A percentile compares a stretch with the other conserved stretches of the same genome.
Conservation (phyloP, 306 rosid species). For the Begonia loranthoides region DNA sequence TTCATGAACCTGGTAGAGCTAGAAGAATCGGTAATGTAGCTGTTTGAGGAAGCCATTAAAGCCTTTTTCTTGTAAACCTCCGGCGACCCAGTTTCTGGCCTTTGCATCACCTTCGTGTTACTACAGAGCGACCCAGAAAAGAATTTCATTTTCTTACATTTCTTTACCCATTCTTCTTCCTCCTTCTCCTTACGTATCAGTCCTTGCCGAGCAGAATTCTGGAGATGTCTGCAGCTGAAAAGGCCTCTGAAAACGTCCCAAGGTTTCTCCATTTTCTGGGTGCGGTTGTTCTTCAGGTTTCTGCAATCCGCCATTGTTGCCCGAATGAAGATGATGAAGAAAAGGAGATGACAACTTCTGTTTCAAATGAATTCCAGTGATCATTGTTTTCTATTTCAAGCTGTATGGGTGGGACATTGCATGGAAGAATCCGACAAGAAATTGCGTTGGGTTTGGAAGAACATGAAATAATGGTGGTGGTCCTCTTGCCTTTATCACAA, state of each 20-base stretch:
- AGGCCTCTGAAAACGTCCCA: slow-evolving; percentile 76
- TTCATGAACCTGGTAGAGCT: slow-evolving; percentile 48
- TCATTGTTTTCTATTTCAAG: slow-evolving; percentile 1
- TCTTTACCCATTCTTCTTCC: slow-evolving; percentile 55
- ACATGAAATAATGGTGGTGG: too few species aligned
- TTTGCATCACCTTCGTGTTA: slow-evolving; percentile 69
- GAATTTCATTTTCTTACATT: slow-evolving; percentile 82
- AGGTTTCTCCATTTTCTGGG: slow-evolving; percentile 52
- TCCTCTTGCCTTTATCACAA: too few species aligned
- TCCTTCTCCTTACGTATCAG: slow-evolving; percentile 37
- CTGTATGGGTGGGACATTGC: slow-evolving; percentile 4
- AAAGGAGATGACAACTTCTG: background rate
- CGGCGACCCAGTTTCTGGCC: slow-evolving; percentile 49
- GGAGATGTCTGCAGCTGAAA: slow-evolving; percentile 48
- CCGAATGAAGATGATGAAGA: background rate
- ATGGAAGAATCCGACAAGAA: too few species aligned
- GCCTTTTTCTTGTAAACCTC: slow-evolving; percentile 57
- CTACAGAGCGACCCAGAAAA: slow-evolving; percentile 66
- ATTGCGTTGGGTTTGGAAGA: too few species aligned
- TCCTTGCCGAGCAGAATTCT: slow-evolving; percentile 27
- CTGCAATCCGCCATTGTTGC: slow-evolving; percentile 9
- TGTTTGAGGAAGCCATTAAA: slow-evolving; percentile 25
- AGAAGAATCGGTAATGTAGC: slow-evolving; percentile 20
- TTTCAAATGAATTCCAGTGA: slow-evolving; percentile 6
- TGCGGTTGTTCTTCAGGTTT: slow-evolving; percentile 26